Base-by-base conservation (phyloP, 169 alveolate species). In the Plasmodium falciparum region DNA sequence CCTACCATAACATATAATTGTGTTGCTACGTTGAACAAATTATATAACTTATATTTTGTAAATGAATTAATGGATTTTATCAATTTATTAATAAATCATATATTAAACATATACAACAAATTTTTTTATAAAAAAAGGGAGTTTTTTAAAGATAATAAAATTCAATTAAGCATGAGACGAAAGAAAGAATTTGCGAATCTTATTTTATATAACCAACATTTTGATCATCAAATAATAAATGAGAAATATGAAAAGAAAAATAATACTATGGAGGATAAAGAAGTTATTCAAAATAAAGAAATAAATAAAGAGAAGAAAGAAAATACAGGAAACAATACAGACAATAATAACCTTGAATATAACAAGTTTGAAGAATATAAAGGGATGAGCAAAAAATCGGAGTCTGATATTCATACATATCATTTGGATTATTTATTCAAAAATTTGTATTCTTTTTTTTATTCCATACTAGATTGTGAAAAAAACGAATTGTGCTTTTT, bases 41-140 rank as follows among this genome's bases (percentile, higher is more conserved):
- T 86, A 15, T 86, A 71, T 43, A 71, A 70, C 66, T 12, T 86
- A 33, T 86, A 59, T 54, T 50, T 59, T 73, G 75, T 86, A 39
- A 86, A 62, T 65, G 88, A 86, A 65, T 43, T 71, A 22, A 61
- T 54, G 33, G 92, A 86, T 13, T 45, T 49, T 2, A 43, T 54
- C 8, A 59, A 71, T 29, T 2, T 39, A 20, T 24, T 86, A 24
- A 52, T 72, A 13, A 61, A 24, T 11, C 17, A 20, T 2, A 86
- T 86, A n/a, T 17, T 86, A 24, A 72, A 59, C 12, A 20, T 86
- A 8, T 86, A 86, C 17, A 72, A 24, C 17, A 86, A 50, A 13
- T 59, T 86, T 49, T 86, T 86, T 61, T 73, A 71, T 54, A 62
- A 70, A 13, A 73, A 7, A 1, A 72, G 47, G 8, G 29, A 65